phyloP scores from a whole-genome alignment of 768 basidiomycete genomes.

The Chalciporus sphaerocephalus region DNA sequence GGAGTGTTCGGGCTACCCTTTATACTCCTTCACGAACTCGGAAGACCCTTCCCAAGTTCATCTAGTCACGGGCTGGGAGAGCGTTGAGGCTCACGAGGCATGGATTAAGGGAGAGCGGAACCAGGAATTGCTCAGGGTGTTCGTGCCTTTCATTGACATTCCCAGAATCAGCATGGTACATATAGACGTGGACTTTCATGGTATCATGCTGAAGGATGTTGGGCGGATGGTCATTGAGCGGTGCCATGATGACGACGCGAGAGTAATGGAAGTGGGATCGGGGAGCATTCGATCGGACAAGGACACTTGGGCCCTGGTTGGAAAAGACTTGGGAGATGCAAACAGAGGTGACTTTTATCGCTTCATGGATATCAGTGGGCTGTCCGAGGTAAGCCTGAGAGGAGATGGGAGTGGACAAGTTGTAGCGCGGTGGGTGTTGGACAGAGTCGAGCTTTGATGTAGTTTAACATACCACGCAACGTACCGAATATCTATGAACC shows the following conservation, averaged over 20 bases:
- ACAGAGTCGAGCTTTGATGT: conserved; percentile 2
- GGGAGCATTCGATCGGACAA: background rate
- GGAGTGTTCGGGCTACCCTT: conserved; percentile 38
- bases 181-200: conserved; percentile 36
- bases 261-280: background rate
- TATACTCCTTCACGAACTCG: conserved; percentile 35
- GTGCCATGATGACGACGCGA: background rate
- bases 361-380: conserved; percentile 1
- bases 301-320: conserved; percentile 1
- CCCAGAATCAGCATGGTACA: conserved; percentile 33
- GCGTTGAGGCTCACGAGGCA: conserved; percentile 36
- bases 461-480: background rate
- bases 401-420: background rate
- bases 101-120: conserved; percentile 42
- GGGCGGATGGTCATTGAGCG: conserved; percentile 8
- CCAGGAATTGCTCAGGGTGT: conserved; percentile 32
- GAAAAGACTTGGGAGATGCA: conserved; percentile 13
- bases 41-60: conserved; percentile 27
- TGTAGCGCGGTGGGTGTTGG: conserved; percentile 10
- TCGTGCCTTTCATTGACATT: conserved; percentile 31
- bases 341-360: conserved; percentile 10
- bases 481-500: too few species aligned
- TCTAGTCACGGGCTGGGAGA: conserved; percentile 44
- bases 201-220: conserved; percentile 20
- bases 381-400: background rate